Conservation (phyloP, 768 basidiomycete genomes). For the Calocybe cyanea region DNA sequence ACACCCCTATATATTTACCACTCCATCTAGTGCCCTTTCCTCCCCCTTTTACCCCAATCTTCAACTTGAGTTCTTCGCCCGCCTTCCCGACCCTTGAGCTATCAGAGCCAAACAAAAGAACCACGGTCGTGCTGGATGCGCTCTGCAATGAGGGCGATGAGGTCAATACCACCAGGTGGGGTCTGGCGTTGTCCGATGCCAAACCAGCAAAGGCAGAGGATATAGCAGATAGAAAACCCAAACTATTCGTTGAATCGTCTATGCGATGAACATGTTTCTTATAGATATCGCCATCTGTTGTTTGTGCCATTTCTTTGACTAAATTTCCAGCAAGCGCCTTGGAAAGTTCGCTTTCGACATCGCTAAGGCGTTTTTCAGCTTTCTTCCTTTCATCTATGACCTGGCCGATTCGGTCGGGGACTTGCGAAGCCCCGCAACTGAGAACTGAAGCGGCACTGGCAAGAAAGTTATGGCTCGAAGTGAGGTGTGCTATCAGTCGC, state of each 20-base stretch:
- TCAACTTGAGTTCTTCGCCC: constrained; percentile 55
- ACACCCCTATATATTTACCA: constrained; percentile 65
- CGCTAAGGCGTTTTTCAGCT: constrained; percentile 63
- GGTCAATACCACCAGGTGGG: constrained; percentile 37
- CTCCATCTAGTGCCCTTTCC: constrained; percentile 77
- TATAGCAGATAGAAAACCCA: constrained; percentile 58
- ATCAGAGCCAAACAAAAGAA: constrained; percentile 59
- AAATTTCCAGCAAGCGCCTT: constrained; percentile 40
- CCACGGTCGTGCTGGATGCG: constrained; percentile 42
- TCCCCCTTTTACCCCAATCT: constrained; percentile 68
- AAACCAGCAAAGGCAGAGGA: constrained; percentile 40
- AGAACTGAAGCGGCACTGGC: constrained; percentile 54
- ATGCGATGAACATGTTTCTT: constrained; percentile 52
- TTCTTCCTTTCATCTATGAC: constrained; percentile 65
- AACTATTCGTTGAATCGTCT: constrained; percentile 57
- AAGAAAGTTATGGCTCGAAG: constrained; percentile 53
- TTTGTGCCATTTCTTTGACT: constrained; percentile 30
- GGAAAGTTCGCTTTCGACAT: constrained; percentile 66
- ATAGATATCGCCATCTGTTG: constrained; percentile 26
- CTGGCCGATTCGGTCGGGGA: constrained; percentile 65
- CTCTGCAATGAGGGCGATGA: constrained; percentile 62
- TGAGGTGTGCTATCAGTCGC: constrained; percentile 62
- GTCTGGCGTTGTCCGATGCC: background rate
- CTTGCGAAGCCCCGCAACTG: constrained; percentile 62
- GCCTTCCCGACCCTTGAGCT: constrained; percentile 55